These are phyloP conservation scores for Botrytis aclada DNA, from an alignment of 2,329 filamentous ascomycete genomes.

Conservation along the genomic window DNA sequence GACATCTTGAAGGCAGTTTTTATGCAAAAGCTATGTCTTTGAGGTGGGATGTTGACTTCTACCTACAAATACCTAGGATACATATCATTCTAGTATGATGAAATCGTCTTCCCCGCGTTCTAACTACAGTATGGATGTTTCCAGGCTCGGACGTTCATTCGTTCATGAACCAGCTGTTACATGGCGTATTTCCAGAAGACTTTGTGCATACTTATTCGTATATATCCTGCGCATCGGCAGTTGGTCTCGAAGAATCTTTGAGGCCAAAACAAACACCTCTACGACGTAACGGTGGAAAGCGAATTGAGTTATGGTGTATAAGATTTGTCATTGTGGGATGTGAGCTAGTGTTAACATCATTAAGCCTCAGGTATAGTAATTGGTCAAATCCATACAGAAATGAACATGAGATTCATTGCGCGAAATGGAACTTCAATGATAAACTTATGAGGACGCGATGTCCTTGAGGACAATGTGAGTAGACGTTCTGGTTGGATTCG, in stretches of 20 bases:
- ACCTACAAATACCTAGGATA: background rate
- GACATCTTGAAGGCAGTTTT: background rate
- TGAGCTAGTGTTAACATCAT: background rate
- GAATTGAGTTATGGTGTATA: background rate
- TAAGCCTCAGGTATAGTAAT: background rate
- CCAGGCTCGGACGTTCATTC: background rate
- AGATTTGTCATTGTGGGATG: background rate
- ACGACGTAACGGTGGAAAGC: background rate
- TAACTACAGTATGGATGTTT: background rate
- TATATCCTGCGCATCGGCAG: background rate
- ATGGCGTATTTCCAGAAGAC: background rate
- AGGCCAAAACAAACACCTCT: background rate
- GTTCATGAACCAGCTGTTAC: background rate
- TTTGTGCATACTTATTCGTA: background rate
- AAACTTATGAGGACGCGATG: background rate
- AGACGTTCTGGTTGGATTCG: background rate
- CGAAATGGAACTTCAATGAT: background rate
- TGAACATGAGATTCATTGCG: background rate
- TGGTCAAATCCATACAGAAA: background rate
- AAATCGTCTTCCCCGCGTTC: background rate
- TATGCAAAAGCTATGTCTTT: background rate
- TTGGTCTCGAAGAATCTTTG: background rate
- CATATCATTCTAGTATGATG: background rate
- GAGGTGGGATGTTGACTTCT: too few species aligned
- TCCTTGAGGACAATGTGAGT: background rate